Base-by-base conservation (phyloP, 352 stramenopile species). In the Aphanomyces invadans region DNA sequence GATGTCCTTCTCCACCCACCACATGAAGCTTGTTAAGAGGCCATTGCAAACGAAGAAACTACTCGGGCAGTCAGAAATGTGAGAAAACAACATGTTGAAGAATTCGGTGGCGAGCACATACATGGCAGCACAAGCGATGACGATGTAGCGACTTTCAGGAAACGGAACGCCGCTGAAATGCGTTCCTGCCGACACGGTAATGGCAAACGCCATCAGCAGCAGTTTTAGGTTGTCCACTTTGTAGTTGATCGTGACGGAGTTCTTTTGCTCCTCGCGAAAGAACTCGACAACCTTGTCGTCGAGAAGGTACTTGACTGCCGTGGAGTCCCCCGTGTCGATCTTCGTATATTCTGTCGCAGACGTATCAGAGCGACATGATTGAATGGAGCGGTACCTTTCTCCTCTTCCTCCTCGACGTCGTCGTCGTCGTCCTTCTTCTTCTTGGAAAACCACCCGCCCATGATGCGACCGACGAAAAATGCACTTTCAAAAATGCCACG, bases 201-300 rank as follows among this genome's bases (percentile, higher is more conserved):
- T 79, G 19, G 82, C 81, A 31, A 92, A 21, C 48, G 87, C 73
- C 83, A 95, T 91, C 15, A 90, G 64, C 52, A 90, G 44, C 38
- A 95, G 69, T 68, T 95, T 95, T 53, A 86, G 69, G 63, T 95
- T 95, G 70, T 95, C 83, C 77, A 80, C 88, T 31, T 76, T 81
- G 62, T 92, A 92, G 52, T 89, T 77, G 29, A 90, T 72, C 49
- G 73, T 68, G 48, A 79, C 88, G 3, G 80, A 70, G 29, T 75
- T 53, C 53, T 80, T 85, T 23, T 74, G 73, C 63, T 90, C 68
- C 19, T 57, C 49, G 29, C 49, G 21, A 59, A 90, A 89, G 62
- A 84, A 80, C 71, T 91, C 86, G 56, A 77, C 67, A 54, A 95
- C 78, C 19, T 78, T 80, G 65, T 95, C 86, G 69, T 95, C 86